Percentiles rank a stretch among this genome's conserved stretches.
These are phyloP conservation scores for Blastocystis sp. DNA, from an alignment of 352 stramenopile species.

Conservation along the genomic window DNA sequence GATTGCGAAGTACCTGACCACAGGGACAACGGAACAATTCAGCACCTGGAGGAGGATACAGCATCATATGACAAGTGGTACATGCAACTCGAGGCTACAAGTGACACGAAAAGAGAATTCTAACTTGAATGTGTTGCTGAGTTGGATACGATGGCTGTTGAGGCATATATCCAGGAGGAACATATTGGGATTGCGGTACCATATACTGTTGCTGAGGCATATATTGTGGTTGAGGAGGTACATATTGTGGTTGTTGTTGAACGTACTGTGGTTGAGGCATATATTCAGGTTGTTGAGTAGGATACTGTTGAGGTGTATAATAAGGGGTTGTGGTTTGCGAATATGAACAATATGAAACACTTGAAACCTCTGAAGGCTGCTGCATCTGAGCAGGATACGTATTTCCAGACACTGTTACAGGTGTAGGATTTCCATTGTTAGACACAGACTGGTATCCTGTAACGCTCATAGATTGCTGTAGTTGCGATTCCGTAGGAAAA, in stretches of 20 bases:
- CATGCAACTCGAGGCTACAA: constrained; percentile 1
- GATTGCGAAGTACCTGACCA: constrained; percentile 26
- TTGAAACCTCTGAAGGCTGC: not conserved
- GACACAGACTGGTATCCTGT: not conserved
- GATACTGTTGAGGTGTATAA: not conserved
- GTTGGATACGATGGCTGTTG: not conserved
- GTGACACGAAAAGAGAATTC: not conserved
- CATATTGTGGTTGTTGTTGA: not conserved
- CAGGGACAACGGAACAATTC: constrained; percentile 45
- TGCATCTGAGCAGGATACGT: not conserved
- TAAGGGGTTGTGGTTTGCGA: not conserved
- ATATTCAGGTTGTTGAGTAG: not conserved
- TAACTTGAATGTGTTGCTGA: not conserved
- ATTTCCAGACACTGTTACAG: too few relatives aligned
- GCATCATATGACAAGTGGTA: not conserved
- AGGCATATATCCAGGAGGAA: not conserved
- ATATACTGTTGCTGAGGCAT: not conserved
- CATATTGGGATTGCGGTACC: not conserved
- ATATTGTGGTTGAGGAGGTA: not conserved
- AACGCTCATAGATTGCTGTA: not conserved
- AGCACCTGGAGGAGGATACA: constrained; percentile 9
- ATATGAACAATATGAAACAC: not conserved
- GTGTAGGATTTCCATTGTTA: not conserved
- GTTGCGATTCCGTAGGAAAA: not conserved
- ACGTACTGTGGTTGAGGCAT: not conserved